Base-by-base conservation (phyloP, 2,329 filamentous ascomycete genomes). In the Neopestalotiopsis sp. region DNA sequence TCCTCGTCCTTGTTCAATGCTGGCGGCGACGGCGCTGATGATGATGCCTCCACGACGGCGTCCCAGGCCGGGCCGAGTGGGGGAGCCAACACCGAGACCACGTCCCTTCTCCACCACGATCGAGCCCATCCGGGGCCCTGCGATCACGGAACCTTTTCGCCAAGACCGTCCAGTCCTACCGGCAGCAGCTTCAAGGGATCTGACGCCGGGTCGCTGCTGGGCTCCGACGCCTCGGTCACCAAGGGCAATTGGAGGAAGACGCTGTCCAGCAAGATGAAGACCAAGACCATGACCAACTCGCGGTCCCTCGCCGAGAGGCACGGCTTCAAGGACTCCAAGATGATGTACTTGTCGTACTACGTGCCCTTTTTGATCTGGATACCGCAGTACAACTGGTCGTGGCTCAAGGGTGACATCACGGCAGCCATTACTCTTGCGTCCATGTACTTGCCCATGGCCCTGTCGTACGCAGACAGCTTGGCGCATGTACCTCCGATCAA, bases 371-470 rank as follows among this genome's bases (percentile, higher is more conserved):
- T 97, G 72, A 94, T 92, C 72, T 99, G 96, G 96, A 91, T 97
- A 71, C 86, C 85, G 66, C 94, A 97, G 81, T 99, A 99, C 81
- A 90, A 88, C 74, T 91, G 90, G 87, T 88, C 89, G 3, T 97
- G 93, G 80, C 81, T 98, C 62, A 89, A 91, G 74, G 96, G 96
- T 62, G 96, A 99, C 80, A 82, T 98, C 20, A 85, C 97, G 14
- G 92, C 95, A 9, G 95, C 95, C 63, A 80, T 98, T 71, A 98
- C 96, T n/a, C 92, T 99, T 84, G 94, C 95, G n/a, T 97, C 95
- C 32, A 96, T 99, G 83, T 99, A 99, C 80, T 92, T 99, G 49
- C 96, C 96, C 65, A 98, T 99, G 95, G 92, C 94, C 0, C 88
- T 99, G 14, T 98, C 96, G 0, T 92, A 97, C 72, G 94, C 96